Percentiles rank a stretch among this genome's conserved stretches.
Evolutionary conservation across 192 early-diverging fungal genomes (phyloP).

Genomic region (Coemansia sp.): DNA sequence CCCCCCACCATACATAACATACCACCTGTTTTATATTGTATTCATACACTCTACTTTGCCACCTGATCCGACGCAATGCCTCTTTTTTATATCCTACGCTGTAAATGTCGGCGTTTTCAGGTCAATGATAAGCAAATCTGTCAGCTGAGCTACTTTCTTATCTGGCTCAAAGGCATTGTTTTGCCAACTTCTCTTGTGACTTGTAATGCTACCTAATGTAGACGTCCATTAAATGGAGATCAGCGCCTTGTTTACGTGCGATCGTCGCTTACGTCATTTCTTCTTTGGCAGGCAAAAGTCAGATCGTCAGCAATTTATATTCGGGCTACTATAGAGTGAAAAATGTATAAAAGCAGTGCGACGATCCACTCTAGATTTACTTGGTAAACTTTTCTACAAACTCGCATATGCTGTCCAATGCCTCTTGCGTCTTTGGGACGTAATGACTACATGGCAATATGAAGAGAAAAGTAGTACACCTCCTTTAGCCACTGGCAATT

Average conservation of each 20-base stretch:
- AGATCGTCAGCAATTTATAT: constrained; percentile 1
- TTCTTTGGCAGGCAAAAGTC: background rate
- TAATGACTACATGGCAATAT: constrained; percentile 31
- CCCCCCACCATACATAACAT: constrained; percentile 4
- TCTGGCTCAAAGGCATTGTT: background rate
- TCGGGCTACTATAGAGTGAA: background rate
- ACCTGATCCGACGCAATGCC: background rate
- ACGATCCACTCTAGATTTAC: background rate
- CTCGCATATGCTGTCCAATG: constrained; percentile 19
- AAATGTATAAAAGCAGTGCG: background rate
- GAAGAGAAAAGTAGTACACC: background rate
- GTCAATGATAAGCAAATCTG: background rate
- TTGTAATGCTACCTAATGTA: background rate
- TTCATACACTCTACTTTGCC: background rate
- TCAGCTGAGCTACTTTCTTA: background rate
- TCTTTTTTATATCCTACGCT: background rate
- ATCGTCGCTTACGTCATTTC: background rate
- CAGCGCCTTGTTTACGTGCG: background rate
- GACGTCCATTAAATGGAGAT: background rate
- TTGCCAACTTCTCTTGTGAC: background rate
- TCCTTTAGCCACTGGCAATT: background rate
- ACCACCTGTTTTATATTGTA: background rate
- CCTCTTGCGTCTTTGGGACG: constrained; percentile 39
- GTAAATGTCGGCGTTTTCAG: background rate
- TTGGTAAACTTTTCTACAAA: constrained; percentile 35